Conservation (phyloP, 495 filamentous ascomycete genomes). For the Daldinia concentrica region DNA sequence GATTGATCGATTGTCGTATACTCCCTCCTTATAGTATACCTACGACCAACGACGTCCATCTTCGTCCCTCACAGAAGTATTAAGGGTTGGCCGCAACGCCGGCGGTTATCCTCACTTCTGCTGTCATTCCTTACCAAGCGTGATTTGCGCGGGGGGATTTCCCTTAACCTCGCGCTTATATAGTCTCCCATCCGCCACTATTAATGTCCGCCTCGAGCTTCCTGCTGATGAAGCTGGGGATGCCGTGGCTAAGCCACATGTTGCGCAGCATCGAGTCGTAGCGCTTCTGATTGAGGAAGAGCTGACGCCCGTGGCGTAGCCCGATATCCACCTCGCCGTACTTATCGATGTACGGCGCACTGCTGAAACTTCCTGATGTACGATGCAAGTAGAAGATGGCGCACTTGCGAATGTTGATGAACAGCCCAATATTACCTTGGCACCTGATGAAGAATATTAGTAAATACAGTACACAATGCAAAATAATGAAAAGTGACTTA, state of each 20-base stretch:
- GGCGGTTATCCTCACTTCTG: neutral
- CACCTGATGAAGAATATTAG: slow-evolving; percentile 66
- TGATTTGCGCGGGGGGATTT: neutral
- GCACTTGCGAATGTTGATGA: slow-evolving; percentile 96
- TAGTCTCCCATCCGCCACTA: slow-evolving; percentile 96
- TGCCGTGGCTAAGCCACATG: slow-evolving; percentile 85
- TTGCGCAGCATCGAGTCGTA: slow-evolving; percentile 88
- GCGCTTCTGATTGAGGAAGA: slow-evolving; percentile 90
- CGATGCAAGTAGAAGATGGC: slow-evolving; percentile 85
- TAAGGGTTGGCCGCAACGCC: neutral
- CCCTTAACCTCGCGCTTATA: slow-evolving; percentile 52
- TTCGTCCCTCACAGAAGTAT: neutral
- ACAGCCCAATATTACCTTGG: slow-evolving; percentile 86
- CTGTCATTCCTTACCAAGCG: neutral
- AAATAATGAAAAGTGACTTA: slow-evolving; percentile 57
- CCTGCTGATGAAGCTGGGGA: slow-evolving; percentile 88
- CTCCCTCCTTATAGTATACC: neutral
- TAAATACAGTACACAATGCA: neutral
- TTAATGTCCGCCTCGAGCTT: slow-evolving; percentile 95
- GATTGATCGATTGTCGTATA: neutral
- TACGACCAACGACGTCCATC: neutral
- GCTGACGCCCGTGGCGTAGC: slow-evolving; percentile 79
- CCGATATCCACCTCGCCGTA: slow-evolving; percentile 93
- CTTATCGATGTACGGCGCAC: slow-evolving; percentile 92
- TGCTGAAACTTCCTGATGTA: slow-evolving; percentile 81